Evolutionary conservation across 2,329 filamentous ascomycete genomes (phyloP).

Genomic region (Venturia carpophila): DNA sequence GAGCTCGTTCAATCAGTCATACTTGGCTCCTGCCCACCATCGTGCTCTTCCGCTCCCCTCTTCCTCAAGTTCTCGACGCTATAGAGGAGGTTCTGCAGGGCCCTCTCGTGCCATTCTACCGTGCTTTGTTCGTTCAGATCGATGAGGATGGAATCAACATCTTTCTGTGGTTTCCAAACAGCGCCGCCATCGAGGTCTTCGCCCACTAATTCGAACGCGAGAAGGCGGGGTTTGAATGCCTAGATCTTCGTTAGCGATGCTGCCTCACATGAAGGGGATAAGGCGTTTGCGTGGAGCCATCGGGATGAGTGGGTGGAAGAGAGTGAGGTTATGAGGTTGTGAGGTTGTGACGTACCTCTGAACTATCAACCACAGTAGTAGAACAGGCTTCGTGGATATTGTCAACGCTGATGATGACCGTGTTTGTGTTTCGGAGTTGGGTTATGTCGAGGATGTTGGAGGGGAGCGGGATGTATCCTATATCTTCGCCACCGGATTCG

Average conservation of each 20-base stretch:
- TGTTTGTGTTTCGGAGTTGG: slow-evolving; percentile 23
- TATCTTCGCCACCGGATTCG: slow-evolving; percentile 32
- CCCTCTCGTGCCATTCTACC: slow-evolving; percentile 29
- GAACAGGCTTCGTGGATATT: slow-evolving; percentile 44
- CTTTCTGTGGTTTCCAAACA: slow-evolving; percentile 21
- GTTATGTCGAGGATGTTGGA: slow-evolving; percentile 60
- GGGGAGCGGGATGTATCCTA: slow-evolving; percentile 41
- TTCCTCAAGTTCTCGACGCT: slow-evolving; percentile 43
- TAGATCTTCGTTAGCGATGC: neutral
- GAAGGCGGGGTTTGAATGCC: slow-evolving; percentile 15
- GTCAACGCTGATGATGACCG: slow-evolving; percentile 46
- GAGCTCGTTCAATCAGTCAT: neutral
- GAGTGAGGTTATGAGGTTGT: too few relatives aligned
- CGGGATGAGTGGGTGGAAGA: neutral
- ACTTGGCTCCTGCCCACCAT: neutral
- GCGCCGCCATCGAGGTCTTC: slow-evolving; percentile 14
- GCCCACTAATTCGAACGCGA: slow-evolving; percentile 13
- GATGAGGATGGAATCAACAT: slow-evolving; percentile 16
- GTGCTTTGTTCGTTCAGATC: slow-evolving; percentile 24
- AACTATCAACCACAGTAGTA: slow-evolving; percentile 33
- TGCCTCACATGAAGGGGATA: neutral
- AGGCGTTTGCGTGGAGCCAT: neutral
- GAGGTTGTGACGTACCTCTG: slow-evolving; percentile 25
- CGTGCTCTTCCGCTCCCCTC: slow-evolving; percentile 22
- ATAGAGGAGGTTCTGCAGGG: slow-evolving; percentile 40